Conservation (phyloP, 1,284 basidiomycete species). For the Puccinia novopanici region DNA sequence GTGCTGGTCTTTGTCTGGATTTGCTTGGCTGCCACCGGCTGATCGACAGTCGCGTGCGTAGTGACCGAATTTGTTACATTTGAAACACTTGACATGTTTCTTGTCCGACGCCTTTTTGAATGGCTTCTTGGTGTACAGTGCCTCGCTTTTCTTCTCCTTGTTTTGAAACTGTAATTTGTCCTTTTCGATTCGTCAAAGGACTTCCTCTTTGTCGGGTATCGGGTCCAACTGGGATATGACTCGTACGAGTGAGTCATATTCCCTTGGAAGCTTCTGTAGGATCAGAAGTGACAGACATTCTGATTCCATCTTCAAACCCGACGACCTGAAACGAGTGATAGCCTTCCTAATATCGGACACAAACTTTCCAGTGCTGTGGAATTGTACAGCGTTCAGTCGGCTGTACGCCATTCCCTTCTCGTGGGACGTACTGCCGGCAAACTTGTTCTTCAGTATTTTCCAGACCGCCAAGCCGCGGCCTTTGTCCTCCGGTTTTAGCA, state of each 20-base stretch:
- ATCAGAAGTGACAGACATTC: conserved; percentile 7
- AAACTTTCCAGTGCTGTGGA: background rate
- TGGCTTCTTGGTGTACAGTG: background rate
- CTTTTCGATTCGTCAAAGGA: conserved; percentile 7
- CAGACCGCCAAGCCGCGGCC: no score
- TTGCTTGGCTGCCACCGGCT: background rate
- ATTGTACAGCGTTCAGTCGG: background rate
- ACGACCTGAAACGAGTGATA: no score
- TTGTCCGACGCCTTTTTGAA: background rate
- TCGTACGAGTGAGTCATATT: background rate
- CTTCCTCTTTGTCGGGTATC: background rate
- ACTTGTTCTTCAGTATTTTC: no score
- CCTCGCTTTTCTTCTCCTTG: background rate
- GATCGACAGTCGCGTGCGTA: background rate
- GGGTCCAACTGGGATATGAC: conserved; percentile 16
- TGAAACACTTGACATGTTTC: background rate
- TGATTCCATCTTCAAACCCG: background rate
- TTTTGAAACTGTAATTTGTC: background rate
- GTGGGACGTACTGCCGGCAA: background rate
- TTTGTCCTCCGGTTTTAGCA: no score
- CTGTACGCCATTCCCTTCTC: background rate
- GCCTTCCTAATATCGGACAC: background rate
- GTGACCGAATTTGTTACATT: conserved; percentile 9
- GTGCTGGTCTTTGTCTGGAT: background rate
- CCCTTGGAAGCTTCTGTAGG: background rate